phyloP scores from a whole-genome alignment of 345 rosid genomes.

The Gossypium stocksii region DNA sequence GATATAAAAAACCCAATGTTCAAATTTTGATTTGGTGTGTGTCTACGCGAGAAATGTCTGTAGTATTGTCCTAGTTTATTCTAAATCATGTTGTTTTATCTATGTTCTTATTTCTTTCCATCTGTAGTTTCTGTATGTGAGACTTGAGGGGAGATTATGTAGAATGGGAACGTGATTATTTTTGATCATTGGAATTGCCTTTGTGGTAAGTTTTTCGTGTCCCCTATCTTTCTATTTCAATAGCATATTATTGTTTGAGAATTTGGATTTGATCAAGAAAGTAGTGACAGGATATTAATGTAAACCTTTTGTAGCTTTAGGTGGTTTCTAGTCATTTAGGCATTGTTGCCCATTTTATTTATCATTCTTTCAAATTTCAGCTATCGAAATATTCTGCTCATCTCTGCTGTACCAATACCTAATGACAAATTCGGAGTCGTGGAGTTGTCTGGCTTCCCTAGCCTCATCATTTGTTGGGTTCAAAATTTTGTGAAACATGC shows the following conservation, averaged over 20 bases:
- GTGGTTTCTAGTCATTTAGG: not conserved
- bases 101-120: not conserved
- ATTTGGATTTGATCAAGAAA: not conserved
- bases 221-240: not conserved
- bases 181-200: not conserved
- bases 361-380: not conserved
- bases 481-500: not conserved
- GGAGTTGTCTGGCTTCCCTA: not conserved
- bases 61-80: slow-evolving; percentile 10
- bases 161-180: slow-evolving; percentile 12
- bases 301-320: not conserved
- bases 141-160: slow-evolving; percentile 3
- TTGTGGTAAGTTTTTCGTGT: not conserved
- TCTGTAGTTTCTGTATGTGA: not conserved
- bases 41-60: not conserved
- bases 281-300: not conserved
- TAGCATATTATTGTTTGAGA: not conserved
- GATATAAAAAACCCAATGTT: slow-evolving; percentile 12
- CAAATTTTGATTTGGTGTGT: slow-evolving; percentile 20
- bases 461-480: not conserved
- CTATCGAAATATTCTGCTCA: not conserved
- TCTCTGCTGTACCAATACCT: not conserved
- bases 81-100: slow-evolving; percentile 12
- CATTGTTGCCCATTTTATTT: not conserved
- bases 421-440: not conserved